Evolutionary conservation across 2,329 filamentous ascomycete genomes (phyloP), one percentile per base, ranked within the genome.

Genomic region (Bipolaris sorokiniana): DNA sequence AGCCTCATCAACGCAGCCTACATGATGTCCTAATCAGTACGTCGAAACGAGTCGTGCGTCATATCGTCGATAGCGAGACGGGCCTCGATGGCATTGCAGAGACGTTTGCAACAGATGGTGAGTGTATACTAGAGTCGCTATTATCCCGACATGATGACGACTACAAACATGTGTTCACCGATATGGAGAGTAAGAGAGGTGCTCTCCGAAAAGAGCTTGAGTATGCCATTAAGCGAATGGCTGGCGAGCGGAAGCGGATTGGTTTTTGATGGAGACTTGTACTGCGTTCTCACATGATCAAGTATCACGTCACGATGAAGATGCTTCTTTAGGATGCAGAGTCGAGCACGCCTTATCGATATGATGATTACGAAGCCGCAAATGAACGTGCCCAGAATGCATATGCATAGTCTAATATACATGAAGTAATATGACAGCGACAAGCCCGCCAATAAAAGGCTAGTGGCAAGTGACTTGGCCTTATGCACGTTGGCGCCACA

Each of bases 1-100:
- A 73, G 36, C 71, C 77, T 11, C 73, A 80, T 37, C 79, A 81
- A 48, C 70, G 70, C 28, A 66, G 68, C 36, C 56, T 81, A 5
- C 70, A 76, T 37, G 74, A 78, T 15, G 67, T 74, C 34, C 64
- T 81, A 22, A 66, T 77, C 20, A 70, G 71, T n/a, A 71, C 78
- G 3, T 76, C 77, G 3, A 68, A 82, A 71, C 72, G 72, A 16
- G 74, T 84, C 9, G 64, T 80, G 7, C 76, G 68, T 1, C 77
- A 82, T 53, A 74, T 85, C 16, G 72, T 81, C 7, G 75, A 79
- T n/a, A 76, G 79, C 42, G 81, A 83, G 62, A 74, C 73, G 3
- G 78, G 77, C 1, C 73, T 82, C 23, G 68, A 67, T 3, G 73
- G 79, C 26, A 77, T 82, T 23, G 64, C 82, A 3, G 72, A 77